Evolutionary conservation across 495 filamentous ascomycete species (phyloP).

Genomic region (Aspergillus avenaceus): DNA sequence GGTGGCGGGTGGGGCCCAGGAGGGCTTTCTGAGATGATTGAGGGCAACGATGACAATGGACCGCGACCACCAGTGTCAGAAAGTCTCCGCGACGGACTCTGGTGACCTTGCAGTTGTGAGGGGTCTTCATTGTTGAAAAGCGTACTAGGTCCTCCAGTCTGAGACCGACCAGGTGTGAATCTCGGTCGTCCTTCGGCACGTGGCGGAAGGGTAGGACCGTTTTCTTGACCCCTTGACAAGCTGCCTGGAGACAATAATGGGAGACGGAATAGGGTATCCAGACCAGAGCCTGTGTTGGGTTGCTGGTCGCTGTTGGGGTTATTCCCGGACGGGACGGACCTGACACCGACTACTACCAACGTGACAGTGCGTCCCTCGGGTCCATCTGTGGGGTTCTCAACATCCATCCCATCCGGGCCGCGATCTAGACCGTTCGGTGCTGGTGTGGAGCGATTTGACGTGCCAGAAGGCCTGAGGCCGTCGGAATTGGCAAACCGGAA

Average conservation of each 20-base stretch:
- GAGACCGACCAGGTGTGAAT: slow-evolving; percentile 48
- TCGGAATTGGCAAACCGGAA: slow-evolving; percentile 57
- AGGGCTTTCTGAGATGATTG: slow-evolving; percentile 51
- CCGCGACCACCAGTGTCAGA: slow-evolving; percentile 34
- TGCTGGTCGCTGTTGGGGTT: slow-evolving; percentile 42
- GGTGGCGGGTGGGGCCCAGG: slow-evolving; percentile 63
- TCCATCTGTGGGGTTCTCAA: slow-evolving; percentile 44
- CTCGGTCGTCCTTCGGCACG: slow-evolving; percentile 44
- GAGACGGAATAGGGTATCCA: slow-evolving; percentile 46
- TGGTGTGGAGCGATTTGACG: slow-evolving; percentile 16
- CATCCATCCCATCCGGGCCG: slow-evolving; percentile 29
- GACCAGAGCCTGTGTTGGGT: slow-evolving; percentile 31
- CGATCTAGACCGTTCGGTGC: slow-evolving; percentile 12
- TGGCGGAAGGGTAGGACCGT: slow-evolving; percentile 26
- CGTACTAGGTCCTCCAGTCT: slow-evolving; percentile 40
- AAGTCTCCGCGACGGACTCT: slow-evolving; percentile 27
- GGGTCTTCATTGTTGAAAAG: slow-evolving; percentile 42
- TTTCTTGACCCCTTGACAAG: slow-evolving; percentile 36
- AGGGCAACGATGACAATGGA: slow-evolving; percentile 29
- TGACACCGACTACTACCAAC: slow-evolving; percentile 68
- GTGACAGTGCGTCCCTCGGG: slow-evolving; percentile 60
- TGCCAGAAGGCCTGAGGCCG: slow-evolving; percentile 14
- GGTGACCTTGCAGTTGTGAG: slow-evolving; percentile 35
- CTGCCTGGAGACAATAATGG: slow-evolving; percentile 60
- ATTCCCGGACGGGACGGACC: slow-evolving; percentile 58